phyloP scores from a whole-genome alignment of 441 rosid species.

The Erodium trifolium region DNA sequence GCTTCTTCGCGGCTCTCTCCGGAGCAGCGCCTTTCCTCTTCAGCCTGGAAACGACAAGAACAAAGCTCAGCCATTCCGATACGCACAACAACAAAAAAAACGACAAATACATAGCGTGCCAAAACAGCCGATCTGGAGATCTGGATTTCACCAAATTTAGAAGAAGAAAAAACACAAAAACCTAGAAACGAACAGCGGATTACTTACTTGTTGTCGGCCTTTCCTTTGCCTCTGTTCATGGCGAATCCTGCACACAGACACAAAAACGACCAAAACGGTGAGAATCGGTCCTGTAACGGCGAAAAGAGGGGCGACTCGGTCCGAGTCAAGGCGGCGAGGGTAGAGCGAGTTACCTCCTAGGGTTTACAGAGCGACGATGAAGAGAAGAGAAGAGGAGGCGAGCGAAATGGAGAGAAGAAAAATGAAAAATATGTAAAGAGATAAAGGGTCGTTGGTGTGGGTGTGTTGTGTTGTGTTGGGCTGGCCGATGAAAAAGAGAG shows the following conservation, averaged over 20 bases:
- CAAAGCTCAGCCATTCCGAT: no score
- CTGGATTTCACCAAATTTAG: background rate
- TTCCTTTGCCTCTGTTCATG: constrained; percentile 61
- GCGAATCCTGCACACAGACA: constrained; percentile 28
- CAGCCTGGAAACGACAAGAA: constrained; percentile 29
- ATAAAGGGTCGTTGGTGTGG: constrained; percentile 14
- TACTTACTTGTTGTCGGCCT: constrained; percentile 41
- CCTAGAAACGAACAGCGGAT: background rate
- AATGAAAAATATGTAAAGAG: constrained; percentile 3
- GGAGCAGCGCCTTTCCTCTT: constrained; percentile 39
- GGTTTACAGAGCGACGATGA: constrained; percentile 26
- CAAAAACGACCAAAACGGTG: constrained; percentile 10
- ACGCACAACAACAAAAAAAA: background rate
- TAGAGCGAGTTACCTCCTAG: constrained; percentile 28
- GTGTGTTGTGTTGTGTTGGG: no score
- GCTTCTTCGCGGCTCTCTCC: constrained; percentile 33
- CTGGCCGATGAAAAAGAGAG: constrained; percentile 15
- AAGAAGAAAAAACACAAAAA: no score
- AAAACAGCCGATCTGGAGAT: constrained; percentile 8
- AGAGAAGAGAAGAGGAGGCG: background rate
- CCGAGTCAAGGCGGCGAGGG: constrained; percentile 17
- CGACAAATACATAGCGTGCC: background rate
- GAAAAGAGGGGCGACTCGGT: constrained; percentile 11
- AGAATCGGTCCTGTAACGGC: constrained; percentile 10
- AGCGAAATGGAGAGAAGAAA: background rate